phyloP scores from a whole-genome alignment of 1,284 basidiomycete genomes.

The Puccinia brachypodii region DNA sequence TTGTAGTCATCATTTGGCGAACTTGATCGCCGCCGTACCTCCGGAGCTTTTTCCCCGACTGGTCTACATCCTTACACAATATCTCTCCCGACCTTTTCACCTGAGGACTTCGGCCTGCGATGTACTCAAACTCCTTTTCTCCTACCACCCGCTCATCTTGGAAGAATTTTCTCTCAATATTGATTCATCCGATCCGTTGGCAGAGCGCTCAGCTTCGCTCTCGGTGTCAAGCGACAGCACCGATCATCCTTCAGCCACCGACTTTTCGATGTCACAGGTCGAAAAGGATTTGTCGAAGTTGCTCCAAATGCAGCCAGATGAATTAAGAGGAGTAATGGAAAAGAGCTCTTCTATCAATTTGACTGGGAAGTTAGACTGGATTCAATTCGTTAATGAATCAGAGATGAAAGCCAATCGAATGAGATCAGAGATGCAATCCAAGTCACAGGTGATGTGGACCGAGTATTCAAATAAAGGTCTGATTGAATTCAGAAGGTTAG shows the following conservation, averaged over 20 bases:
- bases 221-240: neutral
- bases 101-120: constrained; percentile 30
- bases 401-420: constrained; percentile 35
- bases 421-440: neutral
- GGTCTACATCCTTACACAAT: constrained; percentile 46
- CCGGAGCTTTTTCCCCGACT: constrained; percentile 30
- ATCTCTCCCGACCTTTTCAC: constrained; percentile 13
- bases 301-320: constrained; percentile 40
- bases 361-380: constrained; percentile 46
- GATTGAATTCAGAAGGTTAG: constrained; percentile 41
- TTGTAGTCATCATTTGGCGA: constrained; percentile 38
- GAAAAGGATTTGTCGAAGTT: constrained; percentile 29
- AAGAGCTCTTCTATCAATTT: constrained; percentile 40
- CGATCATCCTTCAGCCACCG: neutral
- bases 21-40: constrained; percentile 23
- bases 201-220: neutral
- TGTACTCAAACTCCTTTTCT: constrained; percentile 36
- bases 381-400: constrained; percentile 41
- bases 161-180: constrained; percentile 42
- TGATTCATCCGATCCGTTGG: neutral
- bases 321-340: constrained; percentile 21
- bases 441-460: constrained; percentile 35
- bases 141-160: constrained; percentile 26
- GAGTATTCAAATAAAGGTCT: constrained; percentile 35
- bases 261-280: constrained; percentile 38